Conservation (phyloP, 139 green algal genomes). For the Chlamydomonas sphaeroides region DNA sequence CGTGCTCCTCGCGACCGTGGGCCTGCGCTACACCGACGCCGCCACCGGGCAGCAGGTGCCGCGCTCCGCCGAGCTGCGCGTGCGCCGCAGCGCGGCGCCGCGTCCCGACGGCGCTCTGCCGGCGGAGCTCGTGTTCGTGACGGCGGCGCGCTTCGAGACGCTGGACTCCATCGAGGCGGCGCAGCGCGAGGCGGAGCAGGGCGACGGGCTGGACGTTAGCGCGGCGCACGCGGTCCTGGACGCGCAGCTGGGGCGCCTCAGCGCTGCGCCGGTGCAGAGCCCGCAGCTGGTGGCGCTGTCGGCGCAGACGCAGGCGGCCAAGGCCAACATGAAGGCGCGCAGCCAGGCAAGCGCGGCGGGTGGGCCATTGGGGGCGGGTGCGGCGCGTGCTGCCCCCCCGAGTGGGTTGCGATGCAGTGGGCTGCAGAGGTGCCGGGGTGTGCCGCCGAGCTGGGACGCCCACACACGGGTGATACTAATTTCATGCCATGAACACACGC, state of each 20-base stretch:
- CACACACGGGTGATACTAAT: too few relatives aligned
- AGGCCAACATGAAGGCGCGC: not conserved
- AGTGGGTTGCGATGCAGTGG: too few relatives aligned
- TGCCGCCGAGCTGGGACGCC: too few relatives aligned
- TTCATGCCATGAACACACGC: too few relatives aligned
- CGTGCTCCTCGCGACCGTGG: too few relatives aligned
- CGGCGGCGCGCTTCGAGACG: constrained; percentile 41
- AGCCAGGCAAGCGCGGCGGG: not conserved
- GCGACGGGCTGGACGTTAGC: not conserved
- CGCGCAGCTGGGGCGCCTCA: not conserved
- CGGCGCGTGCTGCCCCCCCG: too few relatives aligned
- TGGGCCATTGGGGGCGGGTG: too few relatives aligned
- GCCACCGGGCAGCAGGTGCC: not conserved
- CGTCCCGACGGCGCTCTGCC: constrained; percentile 14
- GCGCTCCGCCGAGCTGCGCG: not conserved
- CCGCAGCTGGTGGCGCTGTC: not conserved
- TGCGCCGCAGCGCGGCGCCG: not conserved
- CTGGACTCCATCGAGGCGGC: constrained; percentile 34
- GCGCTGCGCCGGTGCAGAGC: not conserved
- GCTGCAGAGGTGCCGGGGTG: too few relatives aligned
- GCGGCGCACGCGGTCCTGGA: not conserved
- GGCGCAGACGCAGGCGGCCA: not conserved
- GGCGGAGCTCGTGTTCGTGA: constrained; percentile 35
- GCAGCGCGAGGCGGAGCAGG: not conserved
- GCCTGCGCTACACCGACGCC: constrained; percentile 22